Percentiles rank a stretch among this genome's conserved stretches.
phyloP scores from a whole-genome alignment of 176 grass and related monocot species.

The Hsuehochloa calcarea region DNA sequence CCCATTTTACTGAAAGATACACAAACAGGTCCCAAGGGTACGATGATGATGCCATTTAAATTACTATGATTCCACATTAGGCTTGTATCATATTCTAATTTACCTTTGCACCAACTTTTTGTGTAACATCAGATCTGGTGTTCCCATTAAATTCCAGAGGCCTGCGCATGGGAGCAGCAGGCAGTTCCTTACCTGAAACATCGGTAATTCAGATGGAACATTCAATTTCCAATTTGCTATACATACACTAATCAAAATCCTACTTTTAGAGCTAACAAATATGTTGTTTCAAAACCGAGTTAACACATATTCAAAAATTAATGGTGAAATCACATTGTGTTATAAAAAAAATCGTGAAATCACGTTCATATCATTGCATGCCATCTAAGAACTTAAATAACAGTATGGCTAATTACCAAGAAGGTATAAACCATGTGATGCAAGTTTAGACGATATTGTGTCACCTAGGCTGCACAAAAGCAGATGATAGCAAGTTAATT shows the following conservation, averaged over 20 bases:
- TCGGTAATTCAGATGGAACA: not conserved
- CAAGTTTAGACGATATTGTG: conserved; percentile 43
- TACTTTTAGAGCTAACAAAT: not conserved
- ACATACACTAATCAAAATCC: not conserved
- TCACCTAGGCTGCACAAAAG: conserved; percentile 56
- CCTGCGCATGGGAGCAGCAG: conserved; percentile 33
- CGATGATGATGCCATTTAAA: not conserved
- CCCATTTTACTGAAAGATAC: not conserved
- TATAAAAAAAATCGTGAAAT: not conserved
- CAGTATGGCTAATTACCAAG: conserved; percentile 32
- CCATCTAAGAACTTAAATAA: not conserved
- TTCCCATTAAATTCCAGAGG: conserved; percentile 32
- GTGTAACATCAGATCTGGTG: conserved; percentile 24
- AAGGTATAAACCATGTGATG: conserved; percentile 55
- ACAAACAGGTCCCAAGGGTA: not conserved
- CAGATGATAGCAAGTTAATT: not conserved
- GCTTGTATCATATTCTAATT: not conserved
- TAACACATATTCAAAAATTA: not conserved
- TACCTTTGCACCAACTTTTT: conserved; percentile 44
- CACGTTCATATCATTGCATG: not conserved
- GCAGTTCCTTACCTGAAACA: conserved; percentile 57
- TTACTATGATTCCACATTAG: not conserved
- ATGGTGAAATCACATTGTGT: not conserved
- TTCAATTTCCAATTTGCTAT: not conserved
- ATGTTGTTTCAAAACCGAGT: not conserved